Base-by-base conservation (phyloP, 2,329 filamentous ascomycete genomes). In the Herpotrichia juniperi region DNA sequence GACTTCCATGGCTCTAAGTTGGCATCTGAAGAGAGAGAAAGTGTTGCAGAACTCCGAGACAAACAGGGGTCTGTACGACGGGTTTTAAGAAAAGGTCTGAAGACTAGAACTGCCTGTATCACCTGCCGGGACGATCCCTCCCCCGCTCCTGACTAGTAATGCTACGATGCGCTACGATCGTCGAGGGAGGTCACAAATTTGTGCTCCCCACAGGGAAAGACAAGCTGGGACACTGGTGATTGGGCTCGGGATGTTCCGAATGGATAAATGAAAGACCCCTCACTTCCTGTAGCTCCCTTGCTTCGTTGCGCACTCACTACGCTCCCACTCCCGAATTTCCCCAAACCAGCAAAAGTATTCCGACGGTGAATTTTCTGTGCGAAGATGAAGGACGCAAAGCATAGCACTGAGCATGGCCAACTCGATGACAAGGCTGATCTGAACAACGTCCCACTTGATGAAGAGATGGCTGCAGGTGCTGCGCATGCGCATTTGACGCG, bases 381-480 rank as follows among this genome's bases (percentile, higher is more conserved):
- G 26, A 28, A 6, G 12, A 28, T 28, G 26, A 28, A 28, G 7
- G 26, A 37, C n/a, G 34, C 17, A 17, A 37, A 37, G 34, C n/a
- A n/a, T n/a, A 37, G n/a, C 11, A 37, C 6, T n/a, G n/a, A n/a
- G 12, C 34, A 17, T 17, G 34, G 4, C 34, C n/a, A 37, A 17
- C 34, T 21, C 34, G 34, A 37, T 5, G 34, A 37, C 16, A 19
- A 6, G 11, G 17, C 17, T 7, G 34, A 19, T 7, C 19, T 24
- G 12, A 24, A 16, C 11, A 25, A 25, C n/a, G n/a, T 19, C 11
- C 5, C 19, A 14, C 11, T 24, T 7, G 56, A 60, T 22, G 47
- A 62, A 24, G 65, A 67, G 16, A 59, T 59, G 44, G 62, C 52
- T 16, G 53, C 16, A 6, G 31, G 24, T 30, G 25, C 6, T 17